These are phyloP conservation scores for Ogataea zsoltii DNA, from an alignment of 805 yeast genomes.

Conservation along the genomic window DNA sequence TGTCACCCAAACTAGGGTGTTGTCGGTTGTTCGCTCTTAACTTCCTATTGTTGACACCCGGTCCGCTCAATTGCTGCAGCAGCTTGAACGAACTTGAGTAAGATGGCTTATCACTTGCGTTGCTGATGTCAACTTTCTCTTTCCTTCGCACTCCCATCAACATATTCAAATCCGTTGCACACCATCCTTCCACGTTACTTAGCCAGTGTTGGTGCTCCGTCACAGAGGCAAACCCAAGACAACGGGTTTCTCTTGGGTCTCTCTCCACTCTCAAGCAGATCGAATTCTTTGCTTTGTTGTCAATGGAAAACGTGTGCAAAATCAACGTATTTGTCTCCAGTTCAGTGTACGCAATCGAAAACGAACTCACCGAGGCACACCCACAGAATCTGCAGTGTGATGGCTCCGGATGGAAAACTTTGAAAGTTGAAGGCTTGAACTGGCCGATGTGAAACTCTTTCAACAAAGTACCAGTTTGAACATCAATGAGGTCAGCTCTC, in stretches of 20 bases:
- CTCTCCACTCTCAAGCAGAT: conserved; percentile 89
- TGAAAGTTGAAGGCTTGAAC: conserved; percentile 58
- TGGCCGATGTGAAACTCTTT: conserved; percentile 61
- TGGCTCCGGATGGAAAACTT: conserved; percentile 80
- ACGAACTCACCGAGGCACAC: conserved; percentile 72
- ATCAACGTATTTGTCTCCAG: conserved; percentile 55
- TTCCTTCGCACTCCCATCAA: conserved; percentile 64
- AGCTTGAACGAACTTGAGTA: conserved; percentile 18
- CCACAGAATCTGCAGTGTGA: conserved; percentile 92
- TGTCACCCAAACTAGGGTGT: conserved; percentile 39
- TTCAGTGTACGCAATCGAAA: conserved; percentile 73
- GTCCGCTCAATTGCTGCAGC: conserved; percentile 12
- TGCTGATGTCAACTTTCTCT: conserved; percentile 33
- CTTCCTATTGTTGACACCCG: conserved; percentile 5
- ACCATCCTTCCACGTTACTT: conserved; percentile 73
- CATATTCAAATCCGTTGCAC: conserved; percentile 72
- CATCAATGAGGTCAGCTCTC: conserved; percentile 69
- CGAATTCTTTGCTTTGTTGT: conserved; percentile 72
- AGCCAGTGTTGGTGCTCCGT: conserved; percentile 70
- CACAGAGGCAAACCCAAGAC: conserved; percentile 79
- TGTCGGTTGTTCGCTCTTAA: conserved; percentile 9
- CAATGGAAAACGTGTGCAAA: conserved; percentile 71
- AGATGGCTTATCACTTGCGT: conserved; percentile 10
- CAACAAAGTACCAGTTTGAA: conserved; percentile 73
- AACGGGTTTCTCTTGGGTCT: conserved; percentile 88